Base-by-base conservation (phyloP, 192 early-diverging fungal genomes). In the Paraglomus occultum region DNA sequence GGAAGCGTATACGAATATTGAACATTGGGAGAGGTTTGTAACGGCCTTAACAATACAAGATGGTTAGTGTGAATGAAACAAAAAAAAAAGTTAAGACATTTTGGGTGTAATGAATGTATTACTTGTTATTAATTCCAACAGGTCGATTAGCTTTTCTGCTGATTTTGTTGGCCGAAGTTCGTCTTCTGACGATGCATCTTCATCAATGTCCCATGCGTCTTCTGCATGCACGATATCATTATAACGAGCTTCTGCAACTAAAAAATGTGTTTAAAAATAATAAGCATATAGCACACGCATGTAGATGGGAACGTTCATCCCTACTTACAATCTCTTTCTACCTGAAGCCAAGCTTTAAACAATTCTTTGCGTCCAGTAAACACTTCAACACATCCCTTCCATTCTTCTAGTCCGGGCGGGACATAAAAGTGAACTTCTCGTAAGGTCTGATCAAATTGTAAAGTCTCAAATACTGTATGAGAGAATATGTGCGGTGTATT, bases 291-390 rank as follows among this genome's bases (percentile, higher is more conserved):
- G n/a, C n/a, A 31, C 31, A 31, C 31, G 31, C 31, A n/a, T 38
- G 6, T 52, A 23, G 4, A 22, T 5, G 11, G n/a, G 17, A 5
- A 38, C 1, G 23, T 0, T 6, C 7, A 2, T 18, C 15, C 12
- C 8, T 2, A 67, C 76, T 62, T 84, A 86, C 85, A 85, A 11
- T 80, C 74, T 45, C 85, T 87, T 65, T 91, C 91, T 4, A 84
- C 81, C 47, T 83, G 77, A 23, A 92, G 74, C 91, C 91, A 92
- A 6, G 86, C 81, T 6, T 81, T 80, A 73, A 89, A 89, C 73
- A 84, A 77, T 17, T 74, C 81, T 12, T 60, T 48, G 14, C 89
- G 85, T 39, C 76, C 71, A 38, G 88, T 76, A n/a, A 89, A 83
- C 4, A 79, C 70, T 9, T 83, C 78, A 20, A 85, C 80, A 17